Conservation (phyloP, 768 basidiomycete genomes). For the Mycena polygramma region DNA sequence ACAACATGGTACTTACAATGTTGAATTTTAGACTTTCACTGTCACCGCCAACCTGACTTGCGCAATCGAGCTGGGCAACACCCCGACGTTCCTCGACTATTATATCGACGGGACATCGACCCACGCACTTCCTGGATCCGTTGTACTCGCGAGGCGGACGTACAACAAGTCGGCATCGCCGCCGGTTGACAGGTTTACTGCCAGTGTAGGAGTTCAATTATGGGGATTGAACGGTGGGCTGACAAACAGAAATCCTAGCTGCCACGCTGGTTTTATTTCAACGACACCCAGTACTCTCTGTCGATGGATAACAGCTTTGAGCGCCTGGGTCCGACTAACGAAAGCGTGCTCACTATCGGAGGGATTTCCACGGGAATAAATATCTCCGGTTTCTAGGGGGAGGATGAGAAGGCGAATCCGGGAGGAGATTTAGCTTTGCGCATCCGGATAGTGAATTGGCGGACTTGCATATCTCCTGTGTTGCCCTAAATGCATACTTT, state of each 20-base stretch:
- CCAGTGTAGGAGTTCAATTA: conserved; percentile 6
- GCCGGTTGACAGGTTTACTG: conserved; percentile 26
- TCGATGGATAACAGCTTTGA: conserved; percentile 28
- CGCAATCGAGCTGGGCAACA: conserved; percentile 33
- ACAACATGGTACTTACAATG: neutral
- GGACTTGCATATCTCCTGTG: no score
- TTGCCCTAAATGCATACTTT: no score
- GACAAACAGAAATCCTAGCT: neutral
- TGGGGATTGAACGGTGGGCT: neutral
- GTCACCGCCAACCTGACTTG: conserved; percentile 33
- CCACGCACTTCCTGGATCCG: conserved; percentile 17
- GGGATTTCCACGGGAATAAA: conserved; percentile 14
- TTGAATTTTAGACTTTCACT: neutral
- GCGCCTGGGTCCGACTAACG: conserved; percentile 21
- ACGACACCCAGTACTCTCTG: conserved; percentile 20
- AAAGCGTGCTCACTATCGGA: conserved; percentile 29
- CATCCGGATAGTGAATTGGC: no score
- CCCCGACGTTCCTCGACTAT: conserved; percentile 35
- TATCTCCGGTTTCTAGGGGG: conserved; percentile 24
- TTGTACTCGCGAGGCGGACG: conserved; percentile 32
- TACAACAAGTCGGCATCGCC: conserved; percentile 25
- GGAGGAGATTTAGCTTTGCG: no score
- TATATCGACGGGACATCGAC: conserved; percentile 14
- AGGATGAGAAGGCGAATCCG: neutral
- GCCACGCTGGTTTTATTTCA: conserved; percentile 32